These are phyloP conservation scores for Barnettozyma siamensis DNA, from an alignment of 805 yeast genomes.

Conservation along the genomic window DNA sequence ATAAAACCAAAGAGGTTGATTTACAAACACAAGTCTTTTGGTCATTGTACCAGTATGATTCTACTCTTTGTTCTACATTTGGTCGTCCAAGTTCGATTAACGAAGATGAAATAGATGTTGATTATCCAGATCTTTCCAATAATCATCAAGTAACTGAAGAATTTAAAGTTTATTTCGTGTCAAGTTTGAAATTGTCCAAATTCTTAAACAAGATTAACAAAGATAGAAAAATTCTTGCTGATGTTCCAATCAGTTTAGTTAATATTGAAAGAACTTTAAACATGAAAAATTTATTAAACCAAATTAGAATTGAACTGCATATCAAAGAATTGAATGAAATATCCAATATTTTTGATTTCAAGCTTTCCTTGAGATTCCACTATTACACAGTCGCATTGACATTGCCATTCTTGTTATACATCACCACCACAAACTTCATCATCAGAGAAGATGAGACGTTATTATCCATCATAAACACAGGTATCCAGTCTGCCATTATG, in stretches of 20 bases:
- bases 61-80: constrained; percentile 36
- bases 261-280: constrained; percentile 37
- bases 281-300: constrained; percentile 30
- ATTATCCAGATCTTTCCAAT: constrained; percentile 27
- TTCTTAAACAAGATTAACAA: constrained; percentile 36
- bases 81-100: constrained; percentile 42
- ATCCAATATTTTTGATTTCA: constrained; percentile 34
- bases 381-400: constrained; percentile 37
- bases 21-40: constrained; percentile 33
- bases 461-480: constrained; percentile 33
- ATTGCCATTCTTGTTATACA: constrained; percentile 38
- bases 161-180: constrained; percentile 27
- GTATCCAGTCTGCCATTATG: constrained; percentile 35
- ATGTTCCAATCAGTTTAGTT: constrained; percentile 32
- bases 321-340: constrained; percentile 21
- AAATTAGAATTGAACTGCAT: constrained; percentile 31
- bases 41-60: constrained; percentile 39
- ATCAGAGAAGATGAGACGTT: constrained; percentile 38
- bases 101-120: constrained; percentile 40
- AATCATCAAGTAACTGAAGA: constrained; percentile 19
- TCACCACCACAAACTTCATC: constrained; percentile 30
- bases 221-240: constrained; percentile 30
- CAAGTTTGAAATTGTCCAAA: constrained; percentile 31
- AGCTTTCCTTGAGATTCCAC: constrained; percentile 36
- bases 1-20: constrained; percentile 14